Conservation (phyloP, 2,329 filamentous ascomycete genomes). For the Colletotrichum theobromicola region DNA sequence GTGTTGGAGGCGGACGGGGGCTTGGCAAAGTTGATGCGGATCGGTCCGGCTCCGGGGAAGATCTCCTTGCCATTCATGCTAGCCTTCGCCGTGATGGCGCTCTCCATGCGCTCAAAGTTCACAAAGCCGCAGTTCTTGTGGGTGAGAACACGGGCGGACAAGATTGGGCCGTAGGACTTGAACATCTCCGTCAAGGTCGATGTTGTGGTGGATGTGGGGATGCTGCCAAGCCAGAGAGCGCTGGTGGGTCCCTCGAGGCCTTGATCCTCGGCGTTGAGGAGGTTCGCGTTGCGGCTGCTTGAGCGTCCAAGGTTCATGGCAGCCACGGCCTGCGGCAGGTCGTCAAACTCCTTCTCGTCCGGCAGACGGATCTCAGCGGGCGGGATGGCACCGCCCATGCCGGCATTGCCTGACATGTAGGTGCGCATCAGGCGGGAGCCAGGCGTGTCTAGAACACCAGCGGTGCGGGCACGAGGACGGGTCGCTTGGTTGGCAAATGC, state of each 20-base stretch:
- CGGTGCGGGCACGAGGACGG: constrained; percentile 87
- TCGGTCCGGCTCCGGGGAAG: constrained; percentile 93
- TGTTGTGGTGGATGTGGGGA: constrained; percentile 94
- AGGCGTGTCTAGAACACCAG: constrained; percentile 86
- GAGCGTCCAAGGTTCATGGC: constrained; percentile 75
- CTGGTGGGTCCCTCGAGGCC: constrained; percentile 89
- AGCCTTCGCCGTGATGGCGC: constrained; percentile 86
- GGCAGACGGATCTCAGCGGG: constrained; percentile 76
- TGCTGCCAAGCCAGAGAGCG: constrained; percentile 95
- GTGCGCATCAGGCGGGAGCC: constrained; percentile 68
- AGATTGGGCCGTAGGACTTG: constrained; percentile 87
- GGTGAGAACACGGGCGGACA: constrained; percentile 90
- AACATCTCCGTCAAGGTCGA: constrained; percentile 96
- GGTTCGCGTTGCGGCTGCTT: constrained; percentile 69
- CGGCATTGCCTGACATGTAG: constrained; percentile 76
- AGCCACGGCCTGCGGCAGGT: constrained; percentile 82
- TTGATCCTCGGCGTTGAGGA: constrained; percentile 77
- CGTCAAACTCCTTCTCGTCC: constrained; percentile 80
- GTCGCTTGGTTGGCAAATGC: constrained; percentile 88
- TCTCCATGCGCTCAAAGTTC: constrained; percentile 92
- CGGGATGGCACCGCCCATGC: constrained; percentile 77
- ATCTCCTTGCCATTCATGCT: constrained; percentile 96
- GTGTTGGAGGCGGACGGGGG: constrained; percentile 90
- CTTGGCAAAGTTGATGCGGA: constrained; percentile 97
- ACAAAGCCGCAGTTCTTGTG: constrained; percentile 99